Base-by-base conservation (phyloP, 768 basidiomycete species). In the Boletus sp. region DNA sequence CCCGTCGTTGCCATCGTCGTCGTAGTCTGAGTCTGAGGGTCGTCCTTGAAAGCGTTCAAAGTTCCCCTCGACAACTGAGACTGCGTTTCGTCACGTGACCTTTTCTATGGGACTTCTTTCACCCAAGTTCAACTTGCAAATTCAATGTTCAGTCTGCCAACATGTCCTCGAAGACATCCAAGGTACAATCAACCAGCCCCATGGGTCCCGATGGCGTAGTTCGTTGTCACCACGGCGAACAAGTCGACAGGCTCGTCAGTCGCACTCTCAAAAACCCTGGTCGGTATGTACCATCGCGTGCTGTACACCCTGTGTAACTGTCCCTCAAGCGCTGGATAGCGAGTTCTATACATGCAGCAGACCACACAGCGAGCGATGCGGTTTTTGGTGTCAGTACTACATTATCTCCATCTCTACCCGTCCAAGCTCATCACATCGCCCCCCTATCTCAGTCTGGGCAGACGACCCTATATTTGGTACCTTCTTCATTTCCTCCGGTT, bases 281-380 rank as follows among this genome's bases (percentile, higher is more conserved):
- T 37, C 72, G 78, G 79, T 79, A 58, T 30, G 70, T 53, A 25
- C 52, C 41, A 42, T 19, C 41, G 42, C n/a, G 0, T 4, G 27
- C 29, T 19, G 8, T n/a, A n/a, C 34, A 7, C 25, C 41, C 14
- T 25, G 23, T 25, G 4, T 19, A 14, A 30, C n/a, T 23, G 4
- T 7, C 27, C 23, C 45, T 44, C 50, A 48, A 14, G 0, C 34
- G 0, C n/a, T 5, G 0, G 1, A 29, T 53, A 69, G 70, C 56
- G 69, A 49, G 3, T 81, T 74, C 64, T 79, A 74, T 47, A 40
- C 37, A n/a, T 81, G 79, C 51, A 41, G 61, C 7, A 67, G 67
- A 51, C n/a, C 33, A 11, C 3, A 4, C 0, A 4, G 6, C 15
- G 45, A 56, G 0, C 27, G 13, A 7, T 71, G 70, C 29, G 35